phyloP scores from a whole-genome alignment of 495 filamentous ascomycete species.

The Daldinia caldariorum region DNA sequence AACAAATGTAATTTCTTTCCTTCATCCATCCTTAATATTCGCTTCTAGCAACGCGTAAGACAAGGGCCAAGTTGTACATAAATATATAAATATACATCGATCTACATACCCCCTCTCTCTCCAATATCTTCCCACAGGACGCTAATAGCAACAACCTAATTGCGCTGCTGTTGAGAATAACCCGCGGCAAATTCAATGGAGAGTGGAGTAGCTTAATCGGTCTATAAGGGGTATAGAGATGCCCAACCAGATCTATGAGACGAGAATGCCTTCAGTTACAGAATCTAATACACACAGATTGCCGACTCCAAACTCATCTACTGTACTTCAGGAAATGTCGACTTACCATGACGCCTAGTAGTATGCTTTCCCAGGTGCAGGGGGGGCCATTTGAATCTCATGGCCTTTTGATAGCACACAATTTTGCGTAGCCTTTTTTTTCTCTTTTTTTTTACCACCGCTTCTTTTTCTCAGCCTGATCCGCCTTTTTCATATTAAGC shows the following conservation, averaged over 20 bases:
- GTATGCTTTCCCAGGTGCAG: slow-evolving; percentile 4
- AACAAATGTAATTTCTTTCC: slow-evolving; percentile 7
- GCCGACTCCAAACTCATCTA: slow-evolving; percentile 10
- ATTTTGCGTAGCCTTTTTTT: too few relatives aligned
- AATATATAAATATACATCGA: slow-evolving; percentile 1
- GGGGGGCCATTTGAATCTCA: background rate
- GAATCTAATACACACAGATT: slow-evolving; percentile 21
- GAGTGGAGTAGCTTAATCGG: background rate
- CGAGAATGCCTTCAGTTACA: slow-evolving; percentile 32
- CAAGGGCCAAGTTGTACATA: background rate
- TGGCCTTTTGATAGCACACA: background rate
- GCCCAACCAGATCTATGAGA: slow-evolving; percentile 37
- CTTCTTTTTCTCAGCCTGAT: slow-evolving; percentile 49
- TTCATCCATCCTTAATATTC: slow-evolving; percentile 2
- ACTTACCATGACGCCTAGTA: slow-evolving; percentile 25
- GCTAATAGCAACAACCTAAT: background rate
- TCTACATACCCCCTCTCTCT: background rate
- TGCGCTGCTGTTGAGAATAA: background rate
- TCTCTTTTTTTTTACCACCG: slow-evolving; percentile 33
- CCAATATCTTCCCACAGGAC: background rate
- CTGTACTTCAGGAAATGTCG: slow-evolving; percentile 9
- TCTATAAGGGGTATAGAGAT: slow-evolving; percentile 28
- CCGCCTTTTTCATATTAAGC: slow-evolving; percentile 57
- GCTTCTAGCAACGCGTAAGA: background rate
- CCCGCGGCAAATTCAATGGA: background rate